Evolutionary conservation across 805 yeast species (phyloP).

Genomic region (Wickerhamiella allomyrinae): DNA sequence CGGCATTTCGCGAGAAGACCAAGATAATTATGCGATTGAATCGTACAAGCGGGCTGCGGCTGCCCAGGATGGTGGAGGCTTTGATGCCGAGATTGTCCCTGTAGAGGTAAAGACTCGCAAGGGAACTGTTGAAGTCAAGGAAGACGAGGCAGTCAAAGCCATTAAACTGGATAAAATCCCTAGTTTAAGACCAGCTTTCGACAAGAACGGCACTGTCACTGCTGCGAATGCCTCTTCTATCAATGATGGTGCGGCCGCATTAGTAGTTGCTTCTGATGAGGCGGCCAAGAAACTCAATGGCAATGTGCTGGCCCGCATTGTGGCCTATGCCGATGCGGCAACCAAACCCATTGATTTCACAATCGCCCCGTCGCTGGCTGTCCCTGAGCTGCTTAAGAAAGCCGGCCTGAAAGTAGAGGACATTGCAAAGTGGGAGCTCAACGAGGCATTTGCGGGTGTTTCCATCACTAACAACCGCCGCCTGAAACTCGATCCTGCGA

Average conservation of each 20-base stretch:
- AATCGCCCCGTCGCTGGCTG: constrained; percentile 83
- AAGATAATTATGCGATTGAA: constrained; percentile 67
- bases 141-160: constrained; percentile 66
- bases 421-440: constrained; percentile 76
- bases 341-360: constrained; percentile 85
- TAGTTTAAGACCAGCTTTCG: constrained; percentile 78
- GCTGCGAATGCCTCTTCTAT: constrained; percentile 90
- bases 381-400: constrained; percentile 81
- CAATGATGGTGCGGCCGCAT: constrained; percentile 94
- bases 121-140: constrained; percentile 54
- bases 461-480: constrained; percentile 72
- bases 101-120: constrained; percentile 52
- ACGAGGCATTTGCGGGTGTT: constrained; percentile 94
- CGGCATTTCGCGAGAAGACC: constrained; percentile 61
- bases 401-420: constrained; percentile 51
- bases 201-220: constrained; percentile 86
- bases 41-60: constrained; percentile 70
- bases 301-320: constrained; percentile 56
- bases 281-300: constrained; percentile 64
- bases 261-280: constrained; percentile 65
- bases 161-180: constrained; percentile 58
- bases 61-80: constrained; percentile 62
- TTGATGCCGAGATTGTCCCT: constrained; percentile 66
- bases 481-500: constrained; percentile 45
- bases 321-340: constrained; percentile 95